Conservation (phyloP, 1,139 yeast genomes). For the Scheffersomyces parashehatae region DNA sequence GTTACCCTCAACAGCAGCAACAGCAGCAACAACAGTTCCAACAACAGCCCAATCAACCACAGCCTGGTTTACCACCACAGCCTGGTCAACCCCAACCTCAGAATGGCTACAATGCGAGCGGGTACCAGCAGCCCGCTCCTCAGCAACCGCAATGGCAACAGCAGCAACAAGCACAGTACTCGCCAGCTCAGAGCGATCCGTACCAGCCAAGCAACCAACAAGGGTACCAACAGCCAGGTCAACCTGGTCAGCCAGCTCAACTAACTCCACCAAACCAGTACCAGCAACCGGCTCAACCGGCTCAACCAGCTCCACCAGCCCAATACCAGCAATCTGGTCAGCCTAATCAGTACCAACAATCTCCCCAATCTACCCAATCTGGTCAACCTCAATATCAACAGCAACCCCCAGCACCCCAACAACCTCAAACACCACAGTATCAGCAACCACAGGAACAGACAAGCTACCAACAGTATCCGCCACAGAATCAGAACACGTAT, state of each 20-base stretch:
- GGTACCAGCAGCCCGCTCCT: background rate
- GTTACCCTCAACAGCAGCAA: conserved; percentile 5
- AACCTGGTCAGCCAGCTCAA: too few species aligned
- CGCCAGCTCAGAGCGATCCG: too few species aligned
- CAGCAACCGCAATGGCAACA: background rate
- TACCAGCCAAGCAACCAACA: too few species aligned
- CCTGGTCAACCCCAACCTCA: too few species aligned
- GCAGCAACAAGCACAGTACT: background rate
- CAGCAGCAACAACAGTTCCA: conserved; percentile 2
- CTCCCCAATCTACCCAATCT: background rate
- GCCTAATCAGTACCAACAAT: conserved; percentile 5
- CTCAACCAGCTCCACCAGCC: too few species aligned
- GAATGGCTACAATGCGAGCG: too few species aligned
- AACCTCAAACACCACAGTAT: background rate
- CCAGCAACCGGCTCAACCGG: background rate
- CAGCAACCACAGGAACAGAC: too few species aligned
- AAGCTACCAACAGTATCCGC: too few species aligned
- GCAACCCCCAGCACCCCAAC: background rate
- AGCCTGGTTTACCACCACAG: background rate
- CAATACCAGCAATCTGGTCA: background rate
- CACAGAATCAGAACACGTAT: too few species aligned
- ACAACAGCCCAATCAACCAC: conserved; percentile 2
- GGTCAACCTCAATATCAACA: background rate
- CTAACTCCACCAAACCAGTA: too few species aligned
- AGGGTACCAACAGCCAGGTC: too few species aligned